Conservation (phyloP, 331 rosid genomes). For the Quercus tomentella region DNA sequence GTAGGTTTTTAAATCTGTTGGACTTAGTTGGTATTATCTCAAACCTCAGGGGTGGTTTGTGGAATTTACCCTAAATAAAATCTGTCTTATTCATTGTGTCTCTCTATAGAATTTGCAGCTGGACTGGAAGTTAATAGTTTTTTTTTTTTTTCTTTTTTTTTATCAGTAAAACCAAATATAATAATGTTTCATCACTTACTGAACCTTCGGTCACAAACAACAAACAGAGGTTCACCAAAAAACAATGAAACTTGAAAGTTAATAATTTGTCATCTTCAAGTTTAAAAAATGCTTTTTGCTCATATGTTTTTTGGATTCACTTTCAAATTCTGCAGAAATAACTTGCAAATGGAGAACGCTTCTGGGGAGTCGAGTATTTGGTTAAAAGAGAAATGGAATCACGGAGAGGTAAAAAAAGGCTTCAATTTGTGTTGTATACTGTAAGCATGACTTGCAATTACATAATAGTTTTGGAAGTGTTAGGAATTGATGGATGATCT, state of each 20-base stretch:
- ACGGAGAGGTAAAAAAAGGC: slow-evolving; percentile 67
- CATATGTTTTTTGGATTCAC: neutral
- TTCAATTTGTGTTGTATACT: neutral
- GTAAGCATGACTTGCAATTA: neutral
- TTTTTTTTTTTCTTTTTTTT: neutral
- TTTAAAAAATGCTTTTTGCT: neutral
- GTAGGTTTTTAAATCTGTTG: too few species aligned
- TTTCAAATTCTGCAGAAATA: slow-evolving; percentile 20
- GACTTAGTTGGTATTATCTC: too few species aligned
- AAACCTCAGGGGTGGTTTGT: too few species aligned
- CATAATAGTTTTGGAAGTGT: neutral
- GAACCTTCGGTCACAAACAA: too few species aligned
- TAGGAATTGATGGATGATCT: neutral
- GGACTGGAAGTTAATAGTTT: neutral
- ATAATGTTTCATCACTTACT: too few species aligned
- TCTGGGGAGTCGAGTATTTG: slow-evolving; percentile 51
- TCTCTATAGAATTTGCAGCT: neutral
- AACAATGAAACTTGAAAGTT: neutral
- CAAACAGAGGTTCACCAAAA: too few species aligned
- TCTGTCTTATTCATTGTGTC: neutral
- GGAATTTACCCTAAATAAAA: too few species aligned
- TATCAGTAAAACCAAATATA: too few species aligned
- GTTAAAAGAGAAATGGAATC: slow-evolving; percentile 76
- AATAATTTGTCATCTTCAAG: neutral
- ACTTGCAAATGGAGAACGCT: slow-evolving; percentile 31